These are phyloP conservation scores for Termitomyces sp. DNA, from an alignment of 768 basidiomycete species.

Conservation along the genomic window DNA sequence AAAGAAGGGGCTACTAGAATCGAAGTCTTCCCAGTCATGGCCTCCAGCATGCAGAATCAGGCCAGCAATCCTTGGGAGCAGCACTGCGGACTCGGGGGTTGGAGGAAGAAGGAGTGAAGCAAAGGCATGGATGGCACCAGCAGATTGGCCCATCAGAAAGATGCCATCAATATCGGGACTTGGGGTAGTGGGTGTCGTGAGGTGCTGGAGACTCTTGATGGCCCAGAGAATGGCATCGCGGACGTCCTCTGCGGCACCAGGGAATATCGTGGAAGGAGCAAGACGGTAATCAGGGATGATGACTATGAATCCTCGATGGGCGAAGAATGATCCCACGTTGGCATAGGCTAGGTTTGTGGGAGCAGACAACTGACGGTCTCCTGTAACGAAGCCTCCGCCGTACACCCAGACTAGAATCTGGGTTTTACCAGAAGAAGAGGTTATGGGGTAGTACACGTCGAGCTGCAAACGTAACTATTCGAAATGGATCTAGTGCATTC, in stretches of 20 bases:
- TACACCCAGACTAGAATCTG: constrained; percentile 64
- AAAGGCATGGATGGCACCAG: constrained; percentile 49
- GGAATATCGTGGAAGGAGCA: constrained; percentile 53
- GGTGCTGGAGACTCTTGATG: constrained; percentile 29
- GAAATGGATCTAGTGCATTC: neutral
- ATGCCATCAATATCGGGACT: constrained; percentile 38
- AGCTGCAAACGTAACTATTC: constrained; percentile 37
- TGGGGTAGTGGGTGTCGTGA: constrained; percentile 25
- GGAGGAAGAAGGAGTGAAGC: constrained; percentile 39
- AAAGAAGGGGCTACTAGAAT: constrained; percentile 19
- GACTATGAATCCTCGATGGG: constrained; percentile 54
- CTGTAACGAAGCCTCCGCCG: constrained; percentile 59
- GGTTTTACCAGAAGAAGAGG: constrained; percentile 25
- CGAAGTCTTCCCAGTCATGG: constrained; percentile 32
- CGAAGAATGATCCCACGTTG: constrained; percentile 61
- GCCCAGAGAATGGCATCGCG: constrained; percentile 59
- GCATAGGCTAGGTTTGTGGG: constrained; percentile 51
- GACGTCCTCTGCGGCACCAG: constrained; percentile 51
- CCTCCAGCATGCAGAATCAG: constrained; percentile 43
- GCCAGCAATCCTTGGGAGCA: constrained; percentile 38
- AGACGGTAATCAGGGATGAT: constrained; percentile 70
- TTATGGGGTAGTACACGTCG: constrained; percentile 60
- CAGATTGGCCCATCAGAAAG: constrained; percentile 59
- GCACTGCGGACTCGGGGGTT: constrained; percentile 23
- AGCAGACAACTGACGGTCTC: constrained; percentile 42